phyloP scores from a whole-genome alignment of 768 basidiomycete genomes.

The Xerocomellus amylosporus region DNA sequence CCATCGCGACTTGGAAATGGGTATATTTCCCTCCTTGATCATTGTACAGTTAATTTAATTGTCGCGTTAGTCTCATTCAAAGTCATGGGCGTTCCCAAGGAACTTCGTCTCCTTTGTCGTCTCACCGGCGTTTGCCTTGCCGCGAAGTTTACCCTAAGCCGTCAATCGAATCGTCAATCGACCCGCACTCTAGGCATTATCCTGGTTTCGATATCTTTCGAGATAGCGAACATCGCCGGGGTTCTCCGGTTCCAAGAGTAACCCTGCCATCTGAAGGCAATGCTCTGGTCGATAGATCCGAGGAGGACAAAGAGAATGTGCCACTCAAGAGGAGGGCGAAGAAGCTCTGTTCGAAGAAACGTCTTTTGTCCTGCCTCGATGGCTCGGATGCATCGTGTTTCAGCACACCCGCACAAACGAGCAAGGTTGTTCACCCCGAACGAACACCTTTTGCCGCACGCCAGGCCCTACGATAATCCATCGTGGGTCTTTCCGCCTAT shows the following conservation, averaged over 20 bases:
- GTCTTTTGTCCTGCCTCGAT: slow-evolving; percentile 4
- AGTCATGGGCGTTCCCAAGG: slow-evolving; percentile 5
- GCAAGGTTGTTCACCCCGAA: slow-evolving; percentile 8
- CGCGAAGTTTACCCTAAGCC: slow-evolving; percentile 26
- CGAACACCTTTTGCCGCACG: slow-evolving; percentile 17
- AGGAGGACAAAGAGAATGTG: slow-evolving; percentile 61
- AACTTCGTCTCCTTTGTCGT: slow-evolving; percentile 12
- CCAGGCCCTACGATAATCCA: slow-evolving; percentile 19
- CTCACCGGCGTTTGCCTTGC: slow-evolving; percentile 11
- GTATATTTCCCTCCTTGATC: slow-evolving; percentile 25
- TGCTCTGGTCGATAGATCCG: slow-evolving; percentile 15
- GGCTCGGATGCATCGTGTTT: slow-evolving; percentile 2
- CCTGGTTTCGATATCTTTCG: slow-evolving; percentile 62
- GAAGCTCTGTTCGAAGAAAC: slow-evolving; percentile 36
- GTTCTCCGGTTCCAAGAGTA: not conserved
- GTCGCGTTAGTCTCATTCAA: slow-evolving; percentile 10
- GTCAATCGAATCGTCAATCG: slow-evolving; percentile 39
- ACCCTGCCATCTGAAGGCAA: slow-evolving; percentile 1
- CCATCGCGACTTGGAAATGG: slow-evolving; percentile 32
- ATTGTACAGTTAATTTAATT: slow-evolving; percentile 39
- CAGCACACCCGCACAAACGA: slow-evolving; percentile 2
- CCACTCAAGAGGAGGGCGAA: slow-evolving; percentile 45
- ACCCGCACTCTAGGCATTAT: slow-evolving; percentile 60
- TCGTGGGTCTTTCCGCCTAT: not conserved
- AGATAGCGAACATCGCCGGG: slow-evolving; percentile 35